A percentile compares a stretch with the other conserved stretches of the same genome.
These are phyloP conservation scores for Boletus subparvulus DNA, from an alignment of 768 basidiomycete genomes.

Conservation along the genomic window DNA sequence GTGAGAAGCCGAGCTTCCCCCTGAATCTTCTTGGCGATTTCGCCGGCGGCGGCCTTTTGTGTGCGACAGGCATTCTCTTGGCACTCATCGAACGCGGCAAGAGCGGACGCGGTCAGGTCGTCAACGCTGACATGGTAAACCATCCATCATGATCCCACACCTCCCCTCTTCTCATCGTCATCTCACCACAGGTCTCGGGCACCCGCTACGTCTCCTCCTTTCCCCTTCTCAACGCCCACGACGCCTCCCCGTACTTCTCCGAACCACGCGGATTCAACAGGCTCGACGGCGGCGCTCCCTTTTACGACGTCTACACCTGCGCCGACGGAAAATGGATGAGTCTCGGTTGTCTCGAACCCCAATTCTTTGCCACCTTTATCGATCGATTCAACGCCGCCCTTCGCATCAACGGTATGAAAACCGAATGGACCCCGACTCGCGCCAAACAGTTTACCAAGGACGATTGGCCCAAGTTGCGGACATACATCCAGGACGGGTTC, in stretches of 20 bases:
- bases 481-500: constrained; percentile 68
- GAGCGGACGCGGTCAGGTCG: constrained; percentile 71
- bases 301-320: constrained; percentile 73
- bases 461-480: constrained; percentile 56
- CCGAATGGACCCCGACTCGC: constrained; percentile 56
- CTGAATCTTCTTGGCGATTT: constrained; percentile 80
- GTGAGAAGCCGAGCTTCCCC: constrained; percentile 66
- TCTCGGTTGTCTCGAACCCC: constrained; percentile 72
- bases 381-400: constrained; percentile 51
- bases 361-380: constrained; percentile 66
- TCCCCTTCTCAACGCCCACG: constrained; percentile 51
- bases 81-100: constrained; percentile 67
- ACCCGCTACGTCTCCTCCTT: constrained; percentile 75
- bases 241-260: constrained; percentile 37
- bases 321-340: constrained; percentile 74
- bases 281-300: constrained; percentile 78
- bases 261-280: constrained; percentile 53
- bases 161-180: not conserved
- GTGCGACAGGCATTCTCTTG: constrained; percentile 69
- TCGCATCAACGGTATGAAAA: constrained; percentile 38
- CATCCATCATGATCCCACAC: not conserved
- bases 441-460: constrained; percentile 44
- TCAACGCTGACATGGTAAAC: constrained; percentile 73
- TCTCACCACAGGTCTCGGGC: constrained; percentile 63
- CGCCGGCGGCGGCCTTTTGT: constrained; percentile 76